These are phyloP conservation scores for Thraustotheca clavata DNA, from an alignment of 352 stramenopile species.

Conservation along the genomic window DNA sequence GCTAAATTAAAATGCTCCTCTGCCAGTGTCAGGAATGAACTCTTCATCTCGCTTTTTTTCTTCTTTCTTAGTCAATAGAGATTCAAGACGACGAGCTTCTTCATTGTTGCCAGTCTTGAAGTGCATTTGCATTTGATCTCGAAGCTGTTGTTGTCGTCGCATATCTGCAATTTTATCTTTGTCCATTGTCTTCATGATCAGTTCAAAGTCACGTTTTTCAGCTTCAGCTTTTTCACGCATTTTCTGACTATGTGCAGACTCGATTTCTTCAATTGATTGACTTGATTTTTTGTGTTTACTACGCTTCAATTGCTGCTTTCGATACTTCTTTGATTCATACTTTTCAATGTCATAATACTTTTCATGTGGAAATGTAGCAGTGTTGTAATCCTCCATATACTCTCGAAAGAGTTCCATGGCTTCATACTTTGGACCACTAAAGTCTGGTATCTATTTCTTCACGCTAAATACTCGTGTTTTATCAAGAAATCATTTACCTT, in stretches of 20 bases:
- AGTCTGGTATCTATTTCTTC: conserved; percentile 44
- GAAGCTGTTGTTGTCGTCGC: conserved; percentile 73
- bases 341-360: conserved; percentile 98
- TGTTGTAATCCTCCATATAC: conserved; percentile 98
- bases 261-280: conserved; percentile 51
- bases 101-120: conserved; percentile 84
- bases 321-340: conserved; percentile 94
- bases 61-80: conserved; percentile 34
- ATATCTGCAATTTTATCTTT: conserved; percentile 82
- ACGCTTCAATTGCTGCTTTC: conserved; percentile 57
- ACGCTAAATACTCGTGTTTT: neutral
- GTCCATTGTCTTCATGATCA: conserved; percentile 77
- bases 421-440: conserved; percentile 81
- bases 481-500: conserved; percentile 34
- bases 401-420: conserved; percentile 86
- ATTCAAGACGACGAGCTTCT: conserved; percentile 74
- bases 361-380: conserved; percentile 91
- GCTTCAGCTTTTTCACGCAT: conserved; percentile 36
- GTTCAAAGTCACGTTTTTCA: conserved; percentile 64
- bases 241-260: conserved; percentile 47
- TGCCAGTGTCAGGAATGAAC: neutral
- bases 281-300: conserved; percentile 20
- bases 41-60: conserved; percentile 8
- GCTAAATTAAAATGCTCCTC: neutral
- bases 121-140: conserved; percentile 83